These are phyloP conservation scores for Suhomyces kunorum DNA, from an alignment of 1,139 yeast species.

Conservation along the genomic window DNA sequence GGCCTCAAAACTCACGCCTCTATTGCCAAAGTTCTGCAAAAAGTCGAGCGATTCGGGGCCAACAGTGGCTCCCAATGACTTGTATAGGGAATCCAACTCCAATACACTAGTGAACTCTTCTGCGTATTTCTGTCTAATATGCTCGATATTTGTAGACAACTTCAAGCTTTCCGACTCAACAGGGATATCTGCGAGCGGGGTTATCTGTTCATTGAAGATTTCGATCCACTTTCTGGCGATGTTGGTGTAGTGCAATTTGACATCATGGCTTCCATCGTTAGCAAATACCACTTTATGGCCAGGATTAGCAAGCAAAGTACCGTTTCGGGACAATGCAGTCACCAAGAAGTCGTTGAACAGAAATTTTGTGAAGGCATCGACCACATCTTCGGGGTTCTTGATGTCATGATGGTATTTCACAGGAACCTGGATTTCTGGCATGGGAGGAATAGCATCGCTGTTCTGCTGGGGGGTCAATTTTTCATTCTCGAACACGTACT, in stretches of 20 bases:
- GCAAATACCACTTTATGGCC: conserved; percentile 26
- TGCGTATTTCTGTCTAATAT: conserved; percentile 1
- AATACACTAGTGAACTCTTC: conserved; percentile 9
- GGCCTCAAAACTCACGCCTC: conserved; percentile 25
- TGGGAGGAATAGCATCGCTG: conserved; percentile 37
- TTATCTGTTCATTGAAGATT: conserved; percentile 27
- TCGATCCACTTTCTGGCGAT: conserved; percentile 35
- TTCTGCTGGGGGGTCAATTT: conserved; percentile 34
- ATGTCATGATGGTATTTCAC: conserved; percentile 34
- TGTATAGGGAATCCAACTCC: conserved; percentile 19
- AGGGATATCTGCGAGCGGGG: conserved; percentile 19
- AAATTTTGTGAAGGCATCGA: conserved; percentile 33
- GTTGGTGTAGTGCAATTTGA: conserved; percentile 31
- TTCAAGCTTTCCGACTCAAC: conserved; percentile 2
- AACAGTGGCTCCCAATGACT: conserved; percentile 18
- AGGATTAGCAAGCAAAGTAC: conserved; percentile 33
- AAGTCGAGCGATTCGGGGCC: conserved; percentile 12
- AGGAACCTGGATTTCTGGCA: conserved; percentile 16
- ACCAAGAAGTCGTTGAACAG: conserved; percentile 32
- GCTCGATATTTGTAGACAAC: conserved; percentile 7
- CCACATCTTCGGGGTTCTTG: conserved; percentile 36
- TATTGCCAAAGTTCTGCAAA: conserved; percentile 2
- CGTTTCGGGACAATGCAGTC: conserved; percentile 32
- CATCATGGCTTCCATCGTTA: conserved; percentile 17
- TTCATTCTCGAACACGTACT: conserved; percentile 36